Percentiles rank a stretch among this genome's conserved stretches.
phyloP scores from a whole-genome alignment of 1,139 yeast species.

The Nakaseomyces sp. region DNA sequence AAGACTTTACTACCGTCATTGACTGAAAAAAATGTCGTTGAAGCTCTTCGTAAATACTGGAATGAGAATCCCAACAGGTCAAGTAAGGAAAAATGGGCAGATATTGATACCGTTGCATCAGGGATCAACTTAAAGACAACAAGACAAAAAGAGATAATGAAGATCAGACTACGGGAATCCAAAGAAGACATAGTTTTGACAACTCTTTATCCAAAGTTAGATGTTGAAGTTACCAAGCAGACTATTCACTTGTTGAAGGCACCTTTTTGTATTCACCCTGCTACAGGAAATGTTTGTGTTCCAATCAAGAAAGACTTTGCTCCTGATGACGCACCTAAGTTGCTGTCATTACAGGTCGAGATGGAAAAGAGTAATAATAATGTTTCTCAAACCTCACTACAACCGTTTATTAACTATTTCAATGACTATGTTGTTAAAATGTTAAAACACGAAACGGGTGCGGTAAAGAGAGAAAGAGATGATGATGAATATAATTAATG shows the following conservation, averaged over 20 bases:
- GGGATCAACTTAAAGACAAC: conserved; percentile 39
- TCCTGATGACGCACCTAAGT: conserved; percentile 75
- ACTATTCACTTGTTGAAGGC: conserved; percentile 87
- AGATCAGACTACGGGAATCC: conserved; percentile 43
- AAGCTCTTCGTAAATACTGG: conserved; percentile 52
- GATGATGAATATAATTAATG: conserved; percentile 11
- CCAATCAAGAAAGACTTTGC: conserved; percentile 66
- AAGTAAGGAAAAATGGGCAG: conserved; percentile 68
- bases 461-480: conserved; percentile 41
- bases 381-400: conserved; percentile 61
- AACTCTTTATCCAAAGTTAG: conserved; percentile 83
- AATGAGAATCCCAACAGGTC: conserved; percentile 38
- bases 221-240: conserved; percentile 85
- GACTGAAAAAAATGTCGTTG: conserved; percentile 51
- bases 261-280: conserved; percentile 97
- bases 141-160: conserved; percentile 30
- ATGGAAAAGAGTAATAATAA: conserved; percentile 36
- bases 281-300: conserved; percentile 95
- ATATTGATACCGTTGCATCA: conserved; percentile 48
- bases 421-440: conserved; percentile 51
- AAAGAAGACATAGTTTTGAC: conserved; percentile 78
- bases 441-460: conserved; percentile 46
- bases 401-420: conserved; percentile 68
- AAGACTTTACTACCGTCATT: conserved; percentile 52
- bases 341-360: conserved; percentile 45